phyloP scores from a whole-genome alignment of 768 basidiomycete genomes.

The Macrolepiota fuliginosa region DNA sequence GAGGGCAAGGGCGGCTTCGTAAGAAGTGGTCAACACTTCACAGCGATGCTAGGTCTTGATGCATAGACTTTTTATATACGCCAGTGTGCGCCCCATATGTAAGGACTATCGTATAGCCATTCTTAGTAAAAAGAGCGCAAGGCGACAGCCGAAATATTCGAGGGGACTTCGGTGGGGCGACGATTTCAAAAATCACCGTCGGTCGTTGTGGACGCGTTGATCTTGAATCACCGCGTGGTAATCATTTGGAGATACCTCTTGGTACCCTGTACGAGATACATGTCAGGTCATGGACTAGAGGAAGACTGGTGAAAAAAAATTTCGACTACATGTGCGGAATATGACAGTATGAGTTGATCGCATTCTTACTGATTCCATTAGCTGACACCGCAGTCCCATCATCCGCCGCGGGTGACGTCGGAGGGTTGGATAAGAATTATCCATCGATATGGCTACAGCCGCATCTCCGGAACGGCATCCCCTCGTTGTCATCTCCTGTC shows the following conservation, averaged over 20 bases:
- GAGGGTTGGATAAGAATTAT: background rate
- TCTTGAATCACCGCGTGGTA: background rate
- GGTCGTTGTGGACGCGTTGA: background rate
- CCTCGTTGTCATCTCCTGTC: background rate
- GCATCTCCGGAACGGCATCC: background rate
- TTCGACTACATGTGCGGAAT: background rate
- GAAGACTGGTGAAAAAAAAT: no score
- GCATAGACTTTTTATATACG: background rate
- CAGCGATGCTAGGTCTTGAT: background rate
- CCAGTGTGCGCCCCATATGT: background rate
- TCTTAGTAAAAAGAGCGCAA: background rate
- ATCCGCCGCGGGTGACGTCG: no score
- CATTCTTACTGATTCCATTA: background rate
- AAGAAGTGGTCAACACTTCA: background rate
- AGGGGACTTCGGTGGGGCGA: background rate
- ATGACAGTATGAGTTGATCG: background rate
- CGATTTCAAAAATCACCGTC: background rate
- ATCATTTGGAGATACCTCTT: background rate
- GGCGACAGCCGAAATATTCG: background rate
- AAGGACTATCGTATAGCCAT: background rate
- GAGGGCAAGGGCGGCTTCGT: background rate
- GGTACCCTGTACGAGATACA: background rate
- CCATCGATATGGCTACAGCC: background rate
- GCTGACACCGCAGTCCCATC: background rate
- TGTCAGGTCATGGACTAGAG: background rate